Percentiles rank a stretch among this genome's conserved stretches.
Conservation (phyloP, 208 protist species). For the Wallacemonas collosoma region DNA sequence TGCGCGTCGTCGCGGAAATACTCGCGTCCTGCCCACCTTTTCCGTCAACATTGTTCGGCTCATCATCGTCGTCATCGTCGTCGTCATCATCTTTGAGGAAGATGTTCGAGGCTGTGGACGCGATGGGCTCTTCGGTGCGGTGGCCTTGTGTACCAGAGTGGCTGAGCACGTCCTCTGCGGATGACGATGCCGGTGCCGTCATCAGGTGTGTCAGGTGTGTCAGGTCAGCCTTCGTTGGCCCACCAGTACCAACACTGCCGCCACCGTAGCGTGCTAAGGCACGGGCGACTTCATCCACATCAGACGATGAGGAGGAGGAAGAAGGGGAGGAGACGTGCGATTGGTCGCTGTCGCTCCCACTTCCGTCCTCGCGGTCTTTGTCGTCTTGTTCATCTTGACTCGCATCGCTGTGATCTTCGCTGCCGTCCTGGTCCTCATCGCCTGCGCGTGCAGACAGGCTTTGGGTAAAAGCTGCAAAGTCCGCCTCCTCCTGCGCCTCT, state of each 20-base stretch:
- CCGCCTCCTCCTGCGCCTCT: slow-evolving; percentile 12
- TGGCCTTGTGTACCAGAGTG: background rate
- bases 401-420: slow-evolving; percentile 10
- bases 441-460: background rate
- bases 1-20: background rate
- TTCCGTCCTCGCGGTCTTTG: background rate
- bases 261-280: slow-evolving; percentile 29
- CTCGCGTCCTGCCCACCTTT: background rate
- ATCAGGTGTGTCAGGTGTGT: background rate
- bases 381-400: background rate
- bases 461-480: background rate
- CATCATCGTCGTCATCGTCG: slow-evolving; percentile 1
- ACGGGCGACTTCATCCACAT: slow-evolving; percentile 19
- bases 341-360: background rate
- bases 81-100: background rate
- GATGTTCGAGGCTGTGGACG: background rate
- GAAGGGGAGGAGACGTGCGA: background rate
- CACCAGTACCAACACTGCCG: background rate
- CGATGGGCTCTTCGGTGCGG: background rate
- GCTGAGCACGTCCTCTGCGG: background rate
- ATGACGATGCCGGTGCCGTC: background rate
- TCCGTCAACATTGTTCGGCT: no score
- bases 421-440: slow-evolving; percentile 4
- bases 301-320: background rate
- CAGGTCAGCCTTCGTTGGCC: background rate